Evolutionary conservation across 2,329 filamentous ascomycete species (phyloP).

Genomic region (Rutstroemia sp.): DNA sequence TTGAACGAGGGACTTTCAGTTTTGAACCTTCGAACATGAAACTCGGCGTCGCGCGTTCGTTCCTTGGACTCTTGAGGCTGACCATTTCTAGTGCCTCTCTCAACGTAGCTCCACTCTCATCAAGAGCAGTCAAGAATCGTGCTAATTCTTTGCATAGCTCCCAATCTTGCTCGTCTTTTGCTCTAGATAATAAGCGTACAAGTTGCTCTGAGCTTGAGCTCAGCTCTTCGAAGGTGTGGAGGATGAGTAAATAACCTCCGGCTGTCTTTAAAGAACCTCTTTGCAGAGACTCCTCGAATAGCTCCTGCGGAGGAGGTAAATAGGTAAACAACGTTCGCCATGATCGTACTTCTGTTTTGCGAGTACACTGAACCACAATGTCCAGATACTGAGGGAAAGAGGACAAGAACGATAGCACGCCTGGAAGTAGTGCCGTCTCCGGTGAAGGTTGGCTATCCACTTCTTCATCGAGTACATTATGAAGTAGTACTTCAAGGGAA

Average conservation of each 20-base stretch:
- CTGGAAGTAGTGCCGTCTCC: constrained; percentile 56
- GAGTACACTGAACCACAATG: constrained; percentile 91
- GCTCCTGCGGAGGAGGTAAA: constrained; percentile 78
- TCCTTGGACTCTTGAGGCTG: constrained; percentile 35
- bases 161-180: constrained; percentile 83
- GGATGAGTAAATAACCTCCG: constrained; percentile 88
- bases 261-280: constrained; percentile 87
- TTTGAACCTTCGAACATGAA: constrained; percentile 34
- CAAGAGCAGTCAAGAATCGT: constrained; percentile 88
- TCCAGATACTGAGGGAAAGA: constrained; percentile 84
- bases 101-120: constrained; percentile 76
- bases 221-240: constrained; percentile 74
- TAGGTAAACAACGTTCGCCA: constrained; percentile 93
- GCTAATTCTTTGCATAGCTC: constrained; percentile 92
- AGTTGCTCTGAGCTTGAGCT: constrained; percentile 67
- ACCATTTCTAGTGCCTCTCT: constrained; percentile 62
- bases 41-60: constrained; percentile 28
- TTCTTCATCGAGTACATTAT: constrained; percentile 90
- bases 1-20: constrained; percentile 24
- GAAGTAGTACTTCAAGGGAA: constrained; percentile 82
- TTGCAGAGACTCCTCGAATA: constrained; percentile 88
- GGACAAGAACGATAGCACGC: constrained; percentile 57
- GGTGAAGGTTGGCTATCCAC: constrained; percentile 65
- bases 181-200: constrained; percentile 71
- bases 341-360: constrained; percentile 90